phyloP scores from a whole-genome alignment of 306 rosid species.

The Gillenia trifoliata region DNA sequence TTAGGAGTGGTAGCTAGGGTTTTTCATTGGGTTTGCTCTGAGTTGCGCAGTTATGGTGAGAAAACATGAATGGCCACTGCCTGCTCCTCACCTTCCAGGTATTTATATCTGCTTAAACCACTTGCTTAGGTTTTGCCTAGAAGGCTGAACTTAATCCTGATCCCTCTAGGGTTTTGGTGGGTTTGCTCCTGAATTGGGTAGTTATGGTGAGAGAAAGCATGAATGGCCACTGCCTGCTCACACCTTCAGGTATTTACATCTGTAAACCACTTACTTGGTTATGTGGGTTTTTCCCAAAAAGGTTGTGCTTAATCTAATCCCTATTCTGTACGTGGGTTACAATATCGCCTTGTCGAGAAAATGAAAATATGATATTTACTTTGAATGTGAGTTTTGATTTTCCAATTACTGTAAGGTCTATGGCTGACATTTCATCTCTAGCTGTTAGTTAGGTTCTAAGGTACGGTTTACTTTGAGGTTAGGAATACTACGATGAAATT shows the following conservation, averaged over 20 bases:
- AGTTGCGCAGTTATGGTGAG: no score
- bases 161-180: conserved; percentile 24
- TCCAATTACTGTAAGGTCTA: conserved; percentile 13
- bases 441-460: not conserved
- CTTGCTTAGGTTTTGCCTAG: no score
- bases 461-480: not conserved
- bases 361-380: no score
- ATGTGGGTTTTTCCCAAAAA: not conserved
- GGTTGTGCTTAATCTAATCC: conserved; percentile 7
- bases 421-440: not conserved
- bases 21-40: no score
- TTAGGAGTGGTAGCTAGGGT: no score
- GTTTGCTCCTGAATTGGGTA: conserved; percentile 22
- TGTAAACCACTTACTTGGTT: conserved; percentile 8
- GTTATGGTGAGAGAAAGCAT: conserved; percentile 88
- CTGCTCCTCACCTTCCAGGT: no score
- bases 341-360: no score
- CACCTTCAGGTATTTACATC: conserved; percentile 98
- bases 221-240: conserved; percentile 99
- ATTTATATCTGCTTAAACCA: no score
- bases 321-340: no score
- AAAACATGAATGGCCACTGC: no score
- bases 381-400: not conserved
- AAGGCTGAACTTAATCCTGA: no score
- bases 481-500: not conserved